Conservation (phyloP, 768 basidiomycete species). For the Neoboletus brunneissimus region DNA sequence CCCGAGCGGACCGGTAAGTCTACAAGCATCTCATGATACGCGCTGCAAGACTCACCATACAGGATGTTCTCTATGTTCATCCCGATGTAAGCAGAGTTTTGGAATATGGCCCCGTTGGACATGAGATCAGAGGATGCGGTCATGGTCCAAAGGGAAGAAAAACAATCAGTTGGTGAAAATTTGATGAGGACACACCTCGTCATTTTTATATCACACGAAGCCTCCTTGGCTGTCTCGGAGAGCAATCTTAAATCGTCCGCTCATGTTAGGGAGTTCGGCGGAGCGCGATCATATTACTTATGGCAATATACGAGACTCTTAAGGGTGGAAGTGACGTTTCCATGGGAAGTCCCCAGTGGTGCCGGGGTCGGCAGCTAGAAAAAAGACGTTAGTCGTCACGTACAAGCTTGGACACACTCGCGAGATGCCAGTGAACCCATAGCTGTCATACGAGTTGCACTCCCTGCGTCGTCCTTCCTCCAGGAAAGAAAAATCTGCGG, state of each 20-base stretch:
- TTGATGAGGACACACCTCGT: not conserved
- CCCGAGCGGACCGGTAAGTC: not conserved
- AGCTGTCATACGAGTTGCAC: no score
- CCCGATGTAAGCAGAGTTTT: constrained; percentile 15
- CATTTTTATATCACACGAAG: constrained; percentile 6
- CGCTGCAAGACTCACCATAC: constrained; percentile 17
- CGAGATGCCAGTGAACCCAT: not conserved
- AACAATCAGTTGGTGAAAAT: not conserved
- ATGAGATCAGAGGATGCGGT: not conserved
- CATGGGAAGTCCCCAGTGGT: constrained; percentile 1
- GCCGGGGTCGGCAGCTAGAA: not conserved
- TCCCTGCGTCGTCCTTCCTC: not conserved
- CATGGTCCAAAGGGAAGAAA: not conserved
- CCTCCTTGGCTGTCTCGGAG: not conserved
- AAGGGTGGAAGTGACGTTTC: constrained; percentile 1
- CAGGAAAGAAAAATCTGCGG: not conserved
- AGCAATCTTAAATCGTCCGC: not conserved
- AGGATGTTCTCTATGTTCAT: constrained; percentile 16
- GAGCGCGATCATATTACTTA: not conserved
- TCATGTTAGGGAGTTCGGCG: no score
- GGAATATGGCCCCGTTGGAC: not conserved
- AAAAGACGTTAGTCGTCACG: not conserved
- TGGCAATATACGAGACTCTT: not conserved
- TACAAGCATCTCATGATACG: not conserved
- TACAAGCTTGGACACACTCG: not conserved